A percentile compares a stretch with the other conserved stretches of the same genome.
These are phyloP conservation scores for Tricholomella constricta DNA, from an alignment of 768 basidiomycete genomes.

Conservation along the genomic window DNA sequence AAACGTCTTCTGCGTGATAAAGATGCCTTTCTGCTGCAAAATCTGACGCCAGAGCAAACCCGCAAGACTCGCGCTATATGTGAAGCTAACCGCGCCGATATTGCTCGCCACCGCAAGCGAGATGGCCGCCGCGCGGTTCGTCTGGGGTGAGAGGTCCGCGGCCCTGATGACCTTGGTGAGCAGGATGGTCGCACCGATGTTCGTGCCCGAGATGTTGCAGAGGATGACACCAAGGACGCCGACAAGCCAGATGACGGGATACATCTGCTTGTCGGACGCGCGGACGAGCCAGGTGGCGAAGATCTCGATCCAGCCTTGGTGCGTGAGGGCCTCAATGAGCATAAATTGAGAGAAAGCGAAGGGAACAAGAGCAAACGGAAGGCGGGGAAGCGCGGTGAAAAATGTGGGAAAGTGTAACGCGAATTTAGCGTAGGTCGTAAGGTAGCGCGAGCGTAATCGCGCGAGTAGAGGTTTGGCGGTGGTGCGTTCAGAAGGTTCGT, in stretches of 20 bases:
- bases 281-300: slow-evolving; percentile 70
- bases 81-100: slow-evolving; percentile 88
- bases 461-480: slow-evolving; percentile 6
- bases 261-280: slow-evolving; percentile 43
- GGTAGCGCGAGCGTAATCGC: slow-evolving; percentile 6
- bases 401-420: slow-evolving; percentile 67
- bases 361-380: slow-evolving; percentile 82
- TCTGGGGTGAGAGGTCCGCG: slow-evolving; percentile 38
- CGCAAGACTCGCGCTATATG: slow-evolving; percentile 86
- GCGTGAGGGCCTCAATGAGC: slow-evolving; percentile 80
- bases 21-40: slow-evolving; percentile 69
- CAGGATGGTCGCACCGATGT: slow-evolving; percentile 90
- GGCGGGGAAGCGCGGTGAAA: slow-evolving; percentile 59
- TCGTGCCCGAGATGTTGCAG: slow-evolving; percentile 85
- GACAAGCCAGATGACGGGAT: slow-evolving; percentile 63
- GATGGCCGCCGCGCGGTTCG: slow-evolving; percentile 58
- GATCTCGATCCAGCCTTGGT: slow-evolving; percentile 86
- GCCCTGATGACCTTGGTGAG: slow-evolving; percentile 76
- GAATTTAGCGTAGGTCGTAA: slow-evolving; percentile 15
- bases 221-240: slow-evolving; percentile 72
- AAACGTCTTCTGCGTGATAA: slow-evolving; percentile 63
- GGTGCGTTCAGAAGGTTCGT: not conserved
- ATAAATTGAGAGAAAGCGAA: slow-evolving; percentile 97
- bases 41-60: slow-evolving; percentile 85
- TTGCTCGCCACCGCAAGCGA: slow-evolving; percentile 87